Base-by-base conservation (phyloP, 176 grass and related monocot species). In the bread wheat (Triticum aestivum) region DNA sequence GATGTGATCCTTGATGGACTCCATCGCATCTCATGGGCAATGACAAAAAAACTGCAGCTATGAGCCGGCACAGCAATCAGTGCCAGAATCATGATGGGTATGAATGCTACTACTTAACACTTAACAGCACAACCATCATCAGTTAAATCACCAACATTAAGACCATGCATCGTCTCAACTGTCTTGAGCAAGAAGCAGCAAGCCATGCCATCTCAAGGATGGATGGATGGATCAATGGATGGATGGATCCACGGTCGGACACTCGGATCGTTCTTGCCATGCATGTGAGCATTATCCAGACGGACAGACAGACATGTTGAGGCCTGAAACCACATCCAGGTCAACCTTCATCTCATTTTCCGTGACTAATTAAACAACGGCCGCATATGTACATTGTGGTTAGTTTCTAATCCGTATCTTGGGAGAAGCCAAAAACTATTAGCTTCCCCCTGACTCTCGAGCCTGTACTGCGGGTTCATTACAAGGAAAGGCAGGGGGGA, bases 281-380 rank as follows among this genome's bases (percentile, higher is more conserved):
- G 35, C 10, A 44, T 90, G 89, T 83, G 88, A 23, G 38, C 52
- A 74, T 84, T 82, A 91, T 91, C 89, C 86, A 83, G 3, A 33
- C 32, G 32, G 44, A 45, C 10, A 12, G 86, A 88, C 86, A 88
- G 82, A 88, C 86, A 85, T 81, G 85, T 84, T 80, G 14, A 56
- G 41, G 27, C 29, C 75, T 84, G 80, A 23, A 9, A n/a, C 64
- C 26, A 30, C 29, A 73, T 51, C 47, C 49, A 17, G 27, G 47
- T 91, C 89, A 84, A 54, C 51, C 1, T 54, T 54, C 51, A 18
- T 54, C 51, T 54, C 15, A 54, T 54, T 54, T 54, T 7, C 84
- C 76, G 61, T 29, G 23, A 14, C 30, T 84, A 87, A 64, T 6
- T 79, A 83, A 78, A 73, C 38, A 38, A 35, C 71, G 62, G 63